Conservation (phyloP, 257 asterid species). For the Solanum tarapatanum region DNA sequence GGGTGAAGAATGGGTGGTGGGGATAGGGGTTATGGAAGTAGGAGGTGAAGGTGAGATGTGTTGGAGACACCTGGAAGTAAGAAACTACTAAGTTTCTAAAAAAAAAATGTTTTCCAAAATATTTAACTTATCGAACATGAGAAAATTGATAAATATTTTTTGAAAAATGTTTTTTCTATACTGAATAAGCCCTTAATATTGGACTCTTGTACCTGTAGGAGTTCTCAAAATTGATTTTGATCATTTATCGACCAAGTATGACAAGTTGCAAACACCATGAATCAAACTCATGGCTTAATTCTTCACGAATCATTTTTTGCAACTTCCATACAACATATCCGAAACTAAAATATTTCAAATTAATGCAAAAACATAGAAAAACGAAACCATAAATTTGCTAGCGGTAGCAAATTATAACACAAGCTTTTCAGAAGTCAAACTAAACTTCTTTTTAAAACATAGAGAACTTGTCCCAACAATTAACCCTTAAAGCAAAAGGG, state of each 20-base stretch:
- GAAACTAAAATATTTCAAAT: not conserved
- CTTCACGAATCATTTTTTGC: not conserved
- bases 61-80: not conserved
- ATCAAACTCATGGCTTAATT: not conserved
- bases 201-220: not conserved
- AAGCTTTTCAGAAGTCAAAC: not conserved
- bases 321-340: not conserved
- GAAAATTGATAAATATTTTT: not conserved
- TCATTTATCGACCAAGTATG: not conserved
- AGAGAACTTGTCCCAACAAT: not conserved
- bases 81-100: not conserved
- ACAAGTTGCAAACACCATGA: not conserved
- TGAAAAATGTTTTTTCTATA: not conserved
- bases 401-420: not conserved
- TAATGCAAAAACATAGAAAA: not conserved
- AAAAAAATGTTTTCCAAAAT: fast-evolving
- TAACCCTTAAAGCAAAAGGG: not conserved
- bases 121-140: not conserved
- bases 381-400: not conserved
- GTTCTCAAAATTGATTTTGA: not conserved
- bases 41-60: not conserved
- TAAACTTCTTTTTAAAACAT: not conserved
- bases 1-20: not conserved
- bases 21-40: not conserved
- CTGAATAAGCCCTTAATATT: not conserved